phyloP scores from a whole-genome alignment of 495 filamentous ascomycete species.

The Clohesyomyces aquaticus region DNA sequence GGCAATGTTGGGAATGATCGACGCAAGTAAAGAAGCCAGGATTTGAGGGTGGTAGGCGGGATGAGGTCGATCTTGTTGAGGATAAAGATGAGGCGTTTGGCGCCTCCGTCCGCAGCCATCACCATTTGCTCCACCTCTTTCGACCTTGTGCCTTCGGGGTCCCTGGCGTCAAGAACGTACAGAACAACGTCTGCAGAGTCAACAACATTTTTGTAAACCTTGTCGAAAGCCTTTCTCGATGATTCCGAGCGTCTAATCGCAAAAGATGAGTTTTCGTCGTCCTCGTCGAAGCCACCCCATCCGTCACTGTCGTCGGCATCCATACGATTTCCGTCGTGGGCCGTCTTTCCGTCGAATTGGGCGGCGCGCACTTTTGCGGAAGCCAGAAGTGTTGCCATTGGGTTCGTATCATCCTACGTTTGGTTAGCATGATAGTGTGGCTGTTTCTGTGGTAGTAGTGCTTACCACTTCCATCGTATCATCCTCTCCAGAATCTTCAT shows the following conservation, averaged over 20 bases:
- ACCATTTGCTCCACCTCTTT: conserved; percentile 83
- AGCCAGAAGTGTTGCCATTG: conserved; percentile 91
- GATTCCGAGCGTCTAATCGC: conserved; percentile 60
- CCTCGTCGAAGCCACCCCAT: conserved; percentile 44
- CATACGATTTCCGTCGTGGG: conserved; percentile 54
- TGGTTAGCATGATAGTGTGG: conserved; percentile 5
- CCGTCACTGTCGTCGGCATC: conserved; percentile 55
- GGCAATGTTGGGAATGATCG: conserved; percentile 93
- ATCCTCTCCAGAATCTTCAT: conserved; percentile 49
- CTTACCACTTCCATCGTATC: conserved; percentile 46
- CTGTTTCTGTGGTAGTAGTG: conserved; percentile 39
- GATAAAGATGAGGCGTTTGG: conserved; percentile 88
- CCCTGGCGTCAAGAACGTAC: conserved; percentile 92
- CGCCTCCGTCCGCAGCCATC: conserved; percentile 78
- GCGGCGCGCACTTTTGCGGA: conserved; percentile 85
- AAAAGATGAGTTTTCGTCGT: conserved; percentile 47
- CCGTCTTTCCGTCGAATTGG: conserved; percentile 68
- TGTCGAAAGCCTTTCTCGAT: conserved; percentile 87
- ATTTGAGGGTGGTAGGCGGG: conserved; percentile 66
- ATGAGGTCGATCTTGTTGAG: conserved; percentile 97
- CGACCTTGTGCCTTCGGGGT: conserved; percentile 89
- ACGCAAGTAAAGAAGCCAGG: conserved; percentile 82
- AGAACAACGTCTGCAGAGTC: conserved; percentile 87
- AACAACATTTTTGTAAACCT: conserved; percentile 94
- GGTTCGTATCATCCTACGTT: conserved; percentile 68